Conservation (phyloP, 176 grass and related monocot species). For the Zoysia pacifica region DNA sequence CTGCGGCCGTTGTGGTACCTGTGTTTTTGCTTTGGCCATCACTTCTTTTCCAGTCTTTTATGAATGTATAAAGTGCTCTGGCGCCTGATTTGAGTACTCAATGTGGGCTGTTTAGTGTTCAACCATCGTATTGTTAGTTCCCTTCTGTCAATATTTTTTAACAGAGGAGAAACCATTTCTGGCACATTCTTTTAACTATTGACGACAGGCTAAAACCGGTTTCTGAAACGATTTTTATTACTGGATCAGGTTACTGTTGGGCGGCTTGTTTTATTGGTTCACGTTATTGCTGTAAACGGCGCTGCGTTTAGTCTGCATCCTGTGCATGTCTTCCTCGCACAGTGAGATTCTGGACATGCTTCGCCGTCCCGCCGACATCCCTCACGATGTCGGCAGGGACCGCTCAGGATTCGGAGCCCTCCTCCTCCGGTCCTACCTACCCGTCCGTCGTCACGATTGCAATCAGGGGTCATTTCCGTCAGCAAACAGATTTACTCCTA, state of each 20-base stretch:
- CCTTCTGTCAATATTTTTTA: no score
- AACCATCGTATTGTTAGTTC: no score
- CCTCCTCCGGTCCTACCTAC: neutral
- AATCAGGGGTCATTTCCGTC: neutral
- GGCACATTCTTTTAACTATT: no score
- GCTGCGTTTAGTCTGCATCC: neutral
- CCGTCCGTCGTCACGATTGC: neutral
- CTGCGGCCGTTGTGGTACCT: no score
- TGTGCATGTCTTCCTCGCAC: neutral
- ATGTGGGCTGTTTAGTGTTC: no score
- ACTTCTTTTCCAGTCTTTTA: neutral
- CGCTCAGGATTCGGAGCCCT: neutral
- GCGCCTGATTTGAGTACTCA: neutral
- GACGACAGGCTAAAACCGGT: no score
- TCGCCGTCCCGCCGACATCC: constrained; percentile 18
- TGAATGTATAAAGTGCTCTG: neutral
- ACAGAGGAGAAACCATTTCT: no score
- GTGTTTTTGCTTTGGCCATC: neutral
- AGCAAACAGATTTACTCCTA: neutral
- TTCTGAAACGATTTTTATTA: neutral
- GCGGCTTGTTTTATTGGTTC: neutral
- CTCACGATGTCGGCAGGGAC: constrained; percentile 19
- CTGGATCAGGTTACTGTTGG: neutral
- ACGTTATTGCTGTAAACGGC: neutral
- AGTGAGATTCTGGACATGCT: constrained; percentile 7